A percentile compares a stretch with the other conserved stretches of the same genome.
phyloP scores from a whole-genome alignment of 495 filamentous ascomycete genomes.

The Penicillium herquei region DNA sequence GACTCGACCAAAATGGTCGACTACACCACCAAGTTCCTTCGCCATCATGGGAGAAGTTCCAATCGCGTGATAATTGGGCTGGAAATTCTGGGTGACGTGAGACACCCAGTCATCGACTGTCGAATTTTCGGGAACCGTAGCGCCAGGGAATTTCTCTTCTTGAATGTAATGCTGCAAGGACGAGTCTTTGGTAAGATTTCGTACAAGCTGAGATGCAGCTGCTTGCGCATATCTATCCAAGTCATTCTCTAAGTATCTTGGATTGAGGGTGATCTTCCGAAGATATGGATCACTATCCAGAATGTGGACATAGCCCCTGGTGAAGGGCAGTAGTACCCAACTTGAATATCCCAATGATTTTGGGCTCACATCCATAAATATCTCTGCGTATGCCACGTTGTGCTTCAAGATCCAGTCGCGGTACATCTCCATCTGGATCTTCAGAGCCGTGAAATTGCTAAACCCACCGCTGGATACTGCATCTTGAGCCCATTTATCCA shows the following conservation, averaged over 20 bases:
- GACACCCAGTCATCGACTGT: slow-evolving; percentile 43
- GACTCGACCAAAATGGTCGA: slow-evolving; percentile 19
- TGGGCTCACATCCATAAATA: slow-evolving; percentile 12
- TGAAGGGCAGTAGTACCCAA: slow-evolving; percentile 1
- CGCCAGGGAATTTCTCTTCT: slow-evolving; percentile 20
- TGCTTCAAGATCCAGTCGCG: slow-evolving; percentile 14
- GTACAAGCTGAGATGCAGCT: background rate
- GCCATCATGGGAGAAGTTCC: slow-evolving; percentile 46
- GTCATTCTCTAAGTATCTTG: background rate
- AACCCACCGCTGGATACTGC: background rate
- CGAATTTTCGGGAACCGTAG: slow-evolving; percentile 36
- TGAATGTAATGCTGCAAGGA: background rate
- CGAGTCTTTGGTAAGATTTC: background rate
- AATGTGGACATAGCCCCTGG: background rate
- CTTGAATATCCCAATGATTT: background rate
- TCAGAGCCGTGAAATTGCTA: slow-evolving; percentile 6
- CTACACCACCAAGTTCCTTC: slow-evolving; percentile 40
- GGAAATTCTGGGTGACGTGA: slow-evolving; percentile 5
- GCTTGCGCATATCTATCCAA: background rate
- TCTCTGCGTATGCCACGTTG: slow-evolving; percentile 13
- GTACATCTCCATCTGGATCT: slow-evolving; percentile 9
- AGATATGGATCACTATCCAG: background rate
- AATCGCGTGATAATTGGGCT: slow-evolving; percentile 37
- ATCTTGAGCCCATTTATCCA: slow-evolving; percentile 1
- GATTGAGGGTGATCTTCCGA: background rate